These are phyloP conservation scores for Dioszegia crocea DNA, from an alignment of 768 basidiomycete genomes.

Conservation along the genomic window DNA sequence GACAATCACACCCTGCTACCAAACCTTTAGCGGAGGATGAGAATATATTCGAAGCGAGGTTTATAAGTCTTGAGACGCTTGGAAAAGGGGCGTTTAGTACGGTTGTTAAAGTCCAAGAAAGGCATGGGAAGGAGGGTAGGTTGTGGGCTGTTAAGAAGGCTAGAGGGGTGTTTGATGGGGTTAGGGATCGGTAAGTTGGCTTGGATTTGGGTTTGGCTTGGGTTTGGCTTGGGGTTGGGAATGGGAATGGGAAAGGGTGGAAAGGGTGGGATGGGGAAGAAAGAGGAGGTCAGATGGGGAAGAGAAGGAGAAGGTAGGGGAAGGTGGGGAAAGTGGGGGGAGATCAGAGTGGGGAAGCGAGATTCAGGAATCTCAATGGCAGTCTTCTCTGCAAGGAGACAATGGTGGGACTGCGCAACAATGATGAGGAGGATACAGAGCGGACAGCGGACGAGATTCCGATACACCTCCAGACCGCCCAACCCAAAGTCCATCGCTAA, in stretches of 20 bases:
- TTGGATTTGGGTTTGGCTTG: too few relatives aligned
- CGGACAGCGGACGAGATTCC: too few relatives aligned
- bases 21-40: conserved; percentile 32
- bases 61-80: conserved; percentile 74
- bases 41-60: conserved; percentile 68
- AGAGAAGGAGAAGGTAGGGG: too few relatives aligned
- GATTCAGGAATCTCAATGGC: too few relatives aligned
- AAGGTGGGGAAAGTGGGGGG: too few relatives aligned
- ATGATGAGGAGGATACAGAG: too few relatives aligned
- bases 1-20: conserved; percentile 32
- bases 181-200: conserved; percentile 73
- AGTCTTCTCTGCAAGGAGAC: too few relatives aligned
- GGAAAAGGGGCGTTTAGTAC: conserved; percentile 92
- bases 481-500: neutral
- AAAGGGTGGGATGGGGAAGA: neutral
- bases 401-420: too few relatives aligned
- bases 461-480: too few relatives aligned
- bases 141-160: conserved; percentile 90
- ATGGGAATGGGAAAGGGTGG: neutral
- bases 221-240: neutral
- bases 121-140: conserved; percentile 52
- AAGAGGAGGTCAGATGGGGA: neutral
- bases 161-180: conserved; percentile 77
- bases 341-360: too few relatives aligned
- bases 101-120: conserved; percentile 61